Percentiles rank a stretch among this genome's conserved stretches.
These are phyloP conservation scores for Curvularia sp. DNA, from an alignment of 2,329 filamentous ascomycete genomes.

Conservation along the genomic window DNA sequence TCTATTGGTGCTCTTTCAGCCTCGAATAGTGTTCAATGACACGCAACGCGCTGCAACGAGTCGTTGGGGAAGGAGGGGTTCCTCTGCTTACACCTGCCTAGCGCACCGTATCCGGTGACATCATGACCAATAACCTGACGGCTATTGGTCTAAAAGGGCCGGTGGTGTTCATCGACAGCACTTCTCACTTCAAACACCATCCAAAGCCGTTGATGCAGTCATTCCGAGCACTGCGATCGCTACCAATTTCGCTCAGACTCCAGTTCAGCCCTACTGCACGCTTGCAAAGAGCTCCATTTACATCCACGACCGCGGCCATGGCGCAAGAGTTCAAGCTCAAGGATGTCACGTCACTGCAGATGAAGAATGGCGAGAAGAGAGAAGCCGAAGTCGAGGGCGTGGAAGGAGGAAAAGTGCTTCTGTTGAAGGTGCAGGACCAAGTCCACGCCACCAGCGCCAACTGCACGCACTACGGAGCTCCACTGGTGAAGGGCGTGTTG, in stretches of 20 bases:
- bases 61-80: neutral
- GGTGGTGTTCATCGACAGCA: constrained; percentile 9
- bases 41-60: neutral
- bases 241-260: constrained; percentile 30
- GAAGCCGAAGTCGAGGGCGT: constrained; percentile 92
- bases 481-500: constrained; percentile 83
- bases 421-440: constrained; percentile 78
- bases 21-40: neutral
- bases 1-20: neutral
- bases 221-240: constrained; percentile 33
- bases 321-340: constrained; percentile 69
- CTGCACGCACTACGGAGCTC: constrained; percentile 92
- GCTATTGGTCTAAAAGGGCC: constrained; percentile 21
- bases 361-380: constrained; percentile 82
- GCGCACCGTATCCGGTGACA: constrained; percentile 21
- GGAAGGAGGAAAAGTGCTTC: constrained; percentile 81
- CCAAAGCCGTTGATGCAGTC: constrained; percentile 35
- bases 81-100: neutral
- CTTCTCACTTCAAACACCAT: constrained; percentile 1
- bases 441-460: constrained; percentile 81
- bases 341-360: constrained; percentile 73
- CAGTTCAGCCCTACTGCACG: constrained; percentile 24
- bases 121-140: constrained; percentile 20
- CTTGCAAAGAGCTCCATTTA: constrained; percentile 34
- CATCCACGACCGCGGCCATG: constrained; percentile 48